These are phyloP conservation scores for Backusella tuberculispora DNA, from an alignment of 192 early-diverging fungal species.

Conservation along the genomic window DNA sequence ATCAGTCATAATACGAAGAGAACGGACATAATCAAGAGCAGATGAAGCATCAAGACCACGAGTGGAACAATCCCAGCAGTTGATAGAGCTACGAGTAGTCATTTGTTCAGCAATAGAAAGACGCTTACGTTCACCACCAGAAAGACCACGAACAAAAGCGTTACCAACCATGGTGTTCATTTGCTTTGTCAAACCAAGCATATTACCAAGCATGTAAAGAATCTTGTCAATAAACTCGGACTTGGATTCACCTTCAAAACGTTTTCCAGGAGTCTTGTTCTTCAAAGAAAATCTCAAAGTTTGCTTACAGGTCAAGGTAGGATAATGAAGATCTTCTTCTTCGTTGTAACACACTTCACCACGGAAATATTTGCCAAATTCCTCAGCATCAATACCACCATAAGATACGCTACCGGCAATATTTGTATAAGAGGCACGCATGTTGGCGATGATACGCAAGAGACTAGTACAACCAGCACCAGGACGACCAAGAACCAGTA, in stretches of 20 bases:
- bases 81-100: constrained; percentile 58
- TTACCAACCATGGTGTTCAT: constrained; percentile 75
- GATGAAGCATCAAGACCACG: constrained; percentile 81
- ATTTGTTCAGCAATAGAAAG: constrained; percentile 80
- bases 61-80: constrained; percentile 65
- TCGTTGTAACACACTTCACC: constrained; percentile 82
- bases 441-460: constrained; percentile 62
- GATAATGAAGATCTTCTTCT: constrained; percentile 82
- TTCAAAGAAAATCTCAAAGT: constrained; percentile 77
- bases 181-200: constrained; percentile 60
- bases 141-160: constrained; percentile 75
- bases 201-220: constrained; percentile 52
- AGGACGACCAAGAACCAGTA: constrained; percentile 70
- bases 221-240: constrained; percentile 56
- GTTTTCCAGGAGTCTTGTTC: constrained; percentile 67
- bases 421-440: constrained; percentile 53
- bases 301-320: constrained; percentile 75
- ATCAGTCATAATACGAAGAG: constrained; percentile 74
- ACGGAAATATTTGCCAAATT: constrained; percentile 64
- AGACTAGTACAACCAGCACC: constrained; percentile 70
- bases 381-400: constrained; percentile 66
- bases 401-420: constrained; percentile 64
- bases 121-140: constrained; percentile 79
- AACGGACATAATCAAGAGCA: constrained; percentile 78
- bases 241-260: constrained; percentile 51